Evolutionary conservation across 352 stramenopile genomes (phyloP), one percentile per base, ranked within the genome.

Genomic region (Blastocystis sp.): DNA sequence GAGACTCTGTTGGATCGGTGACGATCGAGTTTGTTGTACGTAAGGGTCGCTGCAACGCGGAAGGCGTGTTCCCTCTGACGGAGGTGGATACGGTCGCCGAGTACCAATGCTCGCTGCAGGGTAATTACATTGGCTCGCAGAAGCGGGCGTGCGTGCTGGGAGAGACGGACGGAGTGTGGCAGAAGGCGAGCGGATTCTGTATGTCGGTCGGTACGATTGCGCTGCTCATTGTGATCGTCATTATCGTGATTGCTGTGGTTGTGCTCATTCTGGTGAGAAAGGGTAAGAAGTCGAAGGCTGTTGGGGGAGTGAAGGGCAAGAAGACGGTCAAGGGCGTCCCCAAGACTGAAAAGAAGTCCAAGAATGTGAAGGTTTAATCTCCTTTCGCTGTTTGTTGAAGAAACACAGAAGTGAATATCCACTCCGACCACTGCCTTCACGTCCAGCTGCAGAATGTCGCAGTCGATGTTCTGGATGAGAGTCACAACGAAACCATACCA

Each of bases 391-490:
- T 59, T 59, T 27, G 51, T 59, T 18, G 11, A 59, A 59, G 51
- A 11, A 59, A 71, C 36, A 51, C 8, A 32, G n/a, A 27, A 87
- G 8, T 94, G 34, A 63, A 85, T 85, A 29, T 85, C n/a, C 11
- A 85, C 75, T 4, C 75, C 92, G 7, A 96, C 90, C 29, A 97
- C 87, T 51, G 90, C 92, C 88, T 94, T 91, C 34, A 97, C 94
- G 88, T 99, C 96, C 42, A 99, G 91, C 88, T 98, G 93, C 49
- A 98, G 90, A 84, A 99, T 98, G 89, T 99, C 94, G 53, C 24
- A 42, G 36, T 69, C 36, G 34, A 61, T 56, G 40, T 72, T 63
- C 65, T 85, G 51, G 14, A n/a, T 6, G 48, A 56, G 0, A 4
- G 14, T 32, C 21, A 36, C 46, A 24, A 21, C 32, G 14, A 0